Evolutionary conservation across 2,329 filamentous ascomycete species (phyloP), one percentile per base, ranked within the genome.

Genomic region (Salinomyces thailandicus): DNA sequence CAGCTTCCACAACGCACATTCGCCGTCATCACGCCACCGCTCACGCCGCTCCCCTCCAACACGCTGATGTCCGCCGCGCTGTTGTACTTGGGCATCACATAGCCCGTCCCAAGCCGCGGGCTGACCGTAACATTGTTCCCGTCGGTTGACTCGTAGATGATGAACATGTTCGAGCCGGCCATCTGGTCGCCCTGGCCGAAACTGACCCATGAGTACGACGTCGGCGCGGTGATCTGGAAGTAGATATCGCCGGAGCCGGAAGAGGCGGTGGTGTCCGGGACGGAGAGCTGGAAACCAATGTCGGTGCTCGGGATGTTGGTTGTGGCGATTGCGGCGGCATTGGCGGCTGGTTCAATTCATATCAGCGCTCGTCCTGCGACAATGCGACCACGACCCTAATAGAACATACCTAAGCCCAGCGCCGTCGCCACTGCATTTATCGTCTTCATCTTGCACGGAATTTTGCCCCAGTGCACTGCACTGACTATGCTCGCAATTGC

Each of bases 91-190:
- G 73, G 73, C 43, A 59, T 45, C 3, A 36, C 42, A 19, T 72
- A 51, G 5, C 69, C 69, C 9, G 48, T 58, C 6, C 64, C 65
- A 5, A 61, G 46, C 27, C 73, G 59, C 7, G 72, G 68, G 3
- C 73, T 76, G 6, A 78, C 45, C 0, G 74, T 78, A 11, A 77
- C 69, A 43, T 75, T 76, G 29, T 56, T 63, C 17, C 70, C 67
- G 24, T 57, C 56, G 26, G 64, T 57, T 17, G 66, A 63, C n/a
- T 69, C 64, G 47, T 77, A 77, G 5, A 75, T 60, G 29, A 77
- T 58, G 49, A 77, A 76, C 31, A 78, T 75, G 51, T 75, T 74
- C 5, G 73, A 54, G 15, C 66, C 67, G 12, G 53, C 45, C 74
- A 77, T 78, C 14, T 52, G 44, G 2, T 46, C 58, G 17, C 74